A percentile compares a stretch with the other conserved stretches of the same genome.
These are phyloP conservation scores for Monilinia aucupariae DNA, from an alignment of 2,329 filamentous ascomycete species.

Conservation along the genomic window DNA sequence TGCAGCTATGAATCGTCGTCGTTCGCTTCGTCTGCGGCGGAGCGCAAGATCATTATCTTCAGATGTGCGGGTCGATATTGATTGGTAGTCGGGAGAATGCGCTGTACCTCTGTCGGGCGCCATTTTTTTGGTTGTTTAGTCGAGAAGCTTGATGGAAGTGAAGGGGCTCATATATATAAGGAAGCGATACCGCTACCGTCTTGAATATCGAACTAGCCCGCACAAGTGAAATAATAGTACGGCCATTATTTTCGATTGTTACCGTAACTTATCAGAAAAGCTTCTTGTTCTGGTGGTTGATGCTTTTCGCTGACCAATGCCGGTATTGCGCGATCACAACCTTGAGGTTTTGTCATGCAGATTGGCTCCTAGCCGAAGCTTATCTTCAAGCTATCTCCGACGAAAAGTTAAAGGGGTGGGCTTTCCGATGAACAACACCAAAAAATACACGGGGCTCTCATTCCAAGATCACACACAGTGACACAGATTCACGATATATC, in stretches of 20 bases:
- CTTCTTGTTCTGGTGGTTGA: not conserved
- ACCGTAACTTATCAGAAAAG: not conserved
- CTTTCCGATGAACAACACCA: too few species aligned
- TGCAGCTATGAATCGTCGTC: slow-evolving; percentile 29
- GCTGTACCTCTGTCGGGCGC: slow-evolving; percentile 27
- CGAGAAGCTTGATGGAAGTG: not conserved
- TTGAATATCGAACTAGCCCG: not conserved
- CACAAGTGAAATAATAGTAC: not conserved
- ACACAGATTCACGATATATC: not conserved
- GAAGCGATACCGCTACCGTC: not conserved
- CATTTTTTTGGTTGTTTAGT: slow-evolving; percentile 19
- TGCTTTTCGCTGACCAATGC: slow-evolving; percentile 14
- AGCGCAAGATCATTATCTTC: slow-evolving; percentile 16
- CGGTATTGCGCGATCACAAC: not conserved
- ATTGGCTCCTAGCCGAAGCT: not conserved
- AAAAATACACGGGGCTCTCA: not conserved
- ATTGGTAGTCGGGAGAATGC: slow-evolving; percentile 24
- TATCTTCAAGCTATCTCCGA: slow-evolving; percentile 14
- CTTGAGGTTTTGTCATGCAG: slow-evolving; percentile 9
- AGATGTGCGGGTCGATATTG: slow-evolving; percentile 24
- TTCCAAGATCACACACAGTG: not conserved
- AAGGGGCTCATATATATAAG: not conserved
- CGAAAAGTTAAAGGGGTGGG: too few species aligned
- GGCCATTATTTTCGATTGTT: not conserved
- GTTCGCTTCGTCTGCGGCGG: slow-evolving; percentile 29